phyloP scores from a whole-genome alignment of 495 filamentous ascomycete genomes.

The Penicillium roqueforti region DNA sequence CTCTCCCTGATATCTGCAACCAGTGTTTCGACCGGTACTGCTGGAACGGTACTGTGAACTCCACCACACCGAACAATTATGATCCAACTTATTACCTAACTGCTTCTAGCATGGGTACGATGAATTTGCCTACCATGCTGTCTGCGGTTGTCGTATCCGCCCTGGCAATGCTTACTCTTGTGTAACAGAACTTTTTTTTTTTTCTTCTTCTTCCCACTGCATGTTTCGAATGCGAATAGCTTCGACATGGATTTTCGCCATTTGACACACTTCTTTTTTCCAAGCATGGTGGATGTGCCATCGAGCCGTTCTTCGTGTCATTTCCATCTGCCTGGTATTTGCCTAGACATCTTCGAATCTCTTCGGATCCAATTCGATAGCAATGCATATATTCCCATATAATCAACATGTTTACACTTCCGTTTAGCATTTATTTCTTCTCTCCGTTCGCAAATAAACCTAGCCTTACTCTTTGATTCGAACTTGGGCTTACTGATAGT shows the following conservation, averaged over 20 bases:
- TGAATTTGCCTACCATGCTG: conserved; percentile 16
- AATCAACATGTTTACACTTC: background rate
- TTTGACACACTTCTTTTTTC: background rate
- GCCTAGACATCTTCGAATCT: background rate
- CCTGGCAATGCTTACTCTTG: conserved; percentile 24
- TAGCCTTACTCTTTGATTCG: background rate
- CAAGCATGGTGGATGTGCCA: background rate
- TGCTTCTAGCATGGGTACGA: conserved; percentile 14
- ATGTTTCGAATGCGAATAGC: too few species aligned
- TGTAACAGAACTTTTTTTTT: conserved; percentile 8
- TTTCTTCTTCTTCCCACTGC: background rate
- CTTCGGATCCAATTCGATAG: background rate
- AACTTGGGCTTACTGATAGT: too few species aligned
- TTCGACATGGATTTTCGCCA: background rate
- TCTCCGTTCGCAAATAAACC: background rate
- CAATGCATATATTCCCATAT: background rate
- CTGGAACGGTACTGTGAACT: conserved; percentile 51
- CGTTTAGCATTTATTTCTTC: background rate
- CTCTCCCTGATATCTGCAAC: conserved; percentile 62
- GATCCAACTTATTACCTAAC: conserved; percentile 25
- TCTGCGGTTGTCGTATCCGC: conserved; percentile 20
- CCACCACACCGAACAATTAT: conserved; percentile 27
- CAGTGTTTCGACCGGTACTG: conserved; percentile 79
- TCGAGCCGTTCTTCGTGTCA: background rate
- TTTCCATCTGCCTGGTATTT: background rate